Evolutionary conservation across 768 basidiomycete genomes (phyloP), one percentile per base, ranked within the genome.

Genomic region (Trametes meyenii): DNA sequence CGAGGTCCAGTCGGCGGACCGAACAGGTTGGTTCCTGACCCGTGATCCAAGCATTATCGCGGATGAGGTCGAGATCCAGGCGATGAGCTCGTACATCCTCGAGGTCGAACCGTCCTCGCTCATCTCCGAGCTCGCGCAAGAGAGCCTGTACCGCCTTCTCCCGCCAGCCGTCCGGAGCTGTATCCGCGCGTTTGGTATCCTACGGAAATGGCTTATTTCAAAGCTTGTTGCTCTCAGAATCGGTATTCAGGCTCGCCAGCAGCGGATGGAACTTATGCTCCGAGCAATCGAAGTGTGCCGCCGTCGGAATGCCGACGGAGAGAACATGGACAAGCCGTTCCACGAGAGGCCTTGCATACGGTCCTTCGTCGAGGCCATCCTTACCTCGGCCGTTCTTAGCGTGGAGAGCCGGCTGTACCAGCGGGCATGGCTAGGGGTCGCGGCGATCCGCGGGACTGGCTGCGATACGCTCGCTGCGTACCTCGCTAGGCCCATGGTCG

Each of bases 1-100:
- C 11, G 92, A 94, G 72, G 84, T 91, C 0, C 92, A 94, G 72
- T 86, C 84, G 1, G 83, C 85, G 16, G 92, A 94, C 70, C 84
- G 86, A 35, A 87, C 84, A 2, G 92, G 89, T 2, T 94, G 92
- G 92, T 90, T 92, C 73, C 76, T 79, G 3, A 64, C 75, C 35
- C 78, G 84, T 55, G 91, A 93, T n/a, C 70, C 77, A 0, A 74
- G 73, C 16, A 74, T 79, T 0, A 72, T 76, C 49, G 81, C 84
- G 12, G 92, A 94, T 49, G 77, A 80, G 3, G 78, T 86, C n/a
- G 89, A 92, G 63, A 86, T 94, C 48, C 90, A 94, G 70, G 87
- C 83, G 23, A 87, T 94, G 65, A 88, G 90, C 71, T 82, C 85
- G 2, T 85, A 90, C 66, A 73, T 94, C 36, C 81, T 83, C 65